These are phyloP conservation scores for Pseudofabraea citricarpa DNA, from an alignment of 2,329 filamentous ascomycete species.

Conservation along the genomic window DNA sequence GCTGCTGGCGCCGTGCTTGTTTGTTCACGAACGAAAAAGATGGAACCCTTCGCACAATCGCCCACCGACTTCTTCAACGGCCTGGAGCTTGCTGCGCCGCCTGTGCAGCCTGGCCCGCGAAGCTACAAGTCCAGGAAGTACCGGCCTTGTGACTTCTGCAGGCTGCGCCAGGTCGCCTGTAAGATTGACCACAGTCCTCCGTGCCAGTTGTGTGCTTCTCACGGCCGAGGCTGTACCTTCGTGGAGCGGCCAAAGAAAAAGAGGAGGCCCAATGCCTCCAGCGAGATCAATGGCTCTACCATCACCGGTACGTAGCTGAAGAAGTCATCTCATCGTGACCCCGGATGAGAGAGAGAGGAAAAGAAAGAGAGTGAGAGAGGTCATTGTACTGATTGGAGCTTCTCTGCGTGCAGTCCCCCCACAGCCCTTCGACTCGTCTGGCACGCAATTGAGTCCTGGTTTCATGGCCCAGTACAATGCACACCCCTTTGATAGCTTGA, in stretches of 20 bases:
- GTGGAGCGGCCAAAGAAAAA: constrained; percentile 33
- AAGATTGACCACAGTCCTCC: constrained; percentile 36
- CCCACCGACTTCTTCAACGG: constrained; percentile 23
- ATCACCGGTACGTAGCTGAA: constrained; percentile 2
- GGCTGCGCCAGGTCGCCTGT: constrained; percentile 39
- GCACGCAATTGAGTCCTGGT: constrained; percentile 20
- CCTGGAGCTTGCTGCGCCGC: constrained; percentile 16
- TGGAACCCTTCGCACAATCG: constrained; percentile 6
- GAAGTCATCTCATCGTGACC: too few species aligned
- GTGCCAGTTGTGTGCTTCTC: constrained; percentile 37
- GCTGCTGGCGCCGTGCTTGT: too few species aligned
- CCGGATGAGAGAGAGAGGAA: too few species aligned
- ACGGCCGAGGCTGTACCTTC: constrained; percentile 39
- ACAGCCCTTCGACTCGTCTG: constrained; percentile 19
- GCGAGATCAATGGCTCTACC: neutral
- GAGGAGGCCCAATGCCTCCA: constrained; percentile 19
- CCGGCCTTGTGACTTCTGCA: constrained; percentile 41
- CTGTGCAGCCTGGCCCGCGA: constrained; percentile 23
- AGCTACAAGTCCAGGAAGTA: constrained; percentile 27
- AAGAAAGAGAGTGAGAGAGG: neutral
- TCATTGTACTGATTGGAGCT: constrained; percentile 9
- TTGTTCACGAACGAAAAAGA: neutral
- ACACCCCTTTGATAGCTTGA: constrained; percentile 18
- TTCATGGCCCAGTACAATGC: constrained; percentile 25
- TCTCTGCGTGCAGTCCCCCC: constrained; percentile 11